Base-by-base conservation (phyloP, 495 filamentous ascomycete species). In the Hypoxylon rickii region DNA sequence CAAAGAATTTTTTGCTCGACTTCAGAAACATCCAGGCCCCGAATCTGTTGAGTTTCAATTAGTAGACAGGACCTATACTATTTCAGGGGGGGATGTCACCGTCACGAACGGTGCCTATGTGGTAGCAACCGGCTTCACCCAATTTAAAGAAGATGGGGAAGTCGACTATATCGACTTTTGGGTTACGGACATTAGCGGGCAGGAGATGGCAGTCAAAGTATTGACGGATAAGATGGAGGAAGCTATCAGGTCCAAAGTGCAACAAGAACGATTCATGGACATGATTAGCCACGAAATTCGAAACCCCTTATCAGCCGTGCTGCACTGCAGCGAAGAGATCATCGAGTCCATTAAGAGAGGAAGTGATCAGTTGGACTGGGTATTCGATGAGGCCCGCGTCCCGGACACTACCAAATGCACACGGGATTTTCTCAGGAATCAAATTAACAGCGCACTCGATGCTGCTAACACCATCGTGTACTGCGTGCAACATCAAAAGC, bases 241-340 rank as follows among this genome's bases (percentile, higher is more conserved):
- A 44, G 75, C 74, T 1, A 73, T 78, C 32, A 66, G 74, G 50
- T 76, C 73, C 15, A 82, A 83, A 50, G 67, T 72, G 18, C 79
- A 82, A 44, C 83, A 84, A 47, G 82, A 89, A 57, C 84, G 83
- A 31, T 90, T 89, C 62, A 89, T 90, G 63, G 86, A 89, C 66
- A 89, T 88, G 68, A 88, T 84, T 29, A 86, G 82, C 24, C 87
- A 90, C 63, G 87, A 92, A 61, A 86, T 90, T 62, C 78, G 87
- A 3, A 90, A 90, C 51, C 88, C 88, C 3, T 71, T 90, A 1
- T 83, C 78, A 19, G 87, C 87, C 0, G 86, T 90, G 18, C 64
- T 89, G 26, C 85, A 88, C 55, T 89, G 85, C 60, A 82, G 84
- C 6, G 87, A 90, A 60, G 82, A 86, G 59, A 87, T 89, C 19